Evolutionary conservation across 2,329 filamentous ascomycete genomes (phyloP).

Genomic region (Pseudogymnoascus verrucosus): DNA sequence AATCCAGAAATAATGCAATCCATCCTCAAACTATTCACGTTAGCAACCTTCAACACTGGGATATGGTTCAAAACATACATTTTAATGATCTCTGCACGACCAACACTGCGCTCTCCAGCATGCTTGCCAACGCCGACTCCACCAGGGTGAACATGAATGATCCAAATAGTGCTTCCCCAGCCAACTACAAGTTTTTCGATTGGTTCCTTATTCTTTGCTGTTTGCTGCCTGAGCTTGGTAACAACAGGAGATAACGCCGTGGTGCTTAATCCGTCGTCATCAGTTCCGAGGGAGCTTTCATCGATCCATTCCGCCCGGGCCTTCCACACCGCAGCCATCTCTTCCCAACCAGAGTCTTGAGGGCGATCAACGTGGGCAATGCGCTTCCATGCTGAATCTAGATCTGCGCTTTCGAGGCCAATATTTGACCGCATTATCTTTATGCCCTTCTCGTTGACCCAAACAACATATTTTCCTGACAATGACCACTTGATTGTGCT

Average conservation of each 20-base stretch:
- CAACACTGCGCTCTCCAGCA: slow-evolving; percentile 62
- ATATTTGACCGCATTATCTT: slow-evolving; percentile 94
- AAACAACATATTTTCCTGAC: slow-evolving; percentile 84
- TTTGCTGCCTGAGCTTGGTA: slow-evolving; percentile 42
- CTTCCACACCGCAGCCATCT: slow-evolving; percentile 95
- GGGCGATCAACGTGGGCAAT: slow-evolving; percentile 89
- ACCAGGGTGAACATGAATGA: slow-evolving; percentile 80
- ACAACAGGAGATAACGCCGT: slow-evolving; percentile 36
- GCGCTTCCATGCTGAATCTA: slow-evolving; percentile 85
- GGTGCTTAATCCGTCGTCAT: slow-evolving; percentile 46
- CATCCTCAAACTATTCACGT: slow-evolving; percentile 65
- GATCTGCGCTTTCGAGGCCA: slow-evolving; percentile 66
- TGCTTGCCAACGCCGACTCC: slow-evolving; percentile 58
- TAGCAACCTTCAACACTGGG: neutral
- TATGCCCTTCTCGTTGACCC: slow-evolving; percentile 95
- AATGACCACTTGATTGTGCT: slow-evolving; percentile 91
- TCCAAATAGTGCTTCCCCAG: slow-evolving; percentile 95
- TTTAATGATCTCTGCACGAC: slow-evolving; percentile 82
- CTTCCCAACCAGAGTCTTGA: slow-evolving; percentile 80
- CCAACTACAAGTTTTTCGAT: slow-evolving; percentile 82
- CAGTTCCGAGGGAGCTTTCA: slow-evolving; percentile 66
- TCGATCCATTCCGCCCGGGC: slow-evolving; percentile 90
- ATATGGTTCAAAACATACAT: slow-evolving; percentile 55
- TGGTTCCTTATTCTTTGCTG: slow-evolving; percentile 37
- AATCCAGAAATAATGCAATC: slow-evolving; percentile 98